Evolutionary conservation across 2,329 filamentous ascomycete species (phyloP).

Genomic region (Aureobasidium pullulans): DNA sequence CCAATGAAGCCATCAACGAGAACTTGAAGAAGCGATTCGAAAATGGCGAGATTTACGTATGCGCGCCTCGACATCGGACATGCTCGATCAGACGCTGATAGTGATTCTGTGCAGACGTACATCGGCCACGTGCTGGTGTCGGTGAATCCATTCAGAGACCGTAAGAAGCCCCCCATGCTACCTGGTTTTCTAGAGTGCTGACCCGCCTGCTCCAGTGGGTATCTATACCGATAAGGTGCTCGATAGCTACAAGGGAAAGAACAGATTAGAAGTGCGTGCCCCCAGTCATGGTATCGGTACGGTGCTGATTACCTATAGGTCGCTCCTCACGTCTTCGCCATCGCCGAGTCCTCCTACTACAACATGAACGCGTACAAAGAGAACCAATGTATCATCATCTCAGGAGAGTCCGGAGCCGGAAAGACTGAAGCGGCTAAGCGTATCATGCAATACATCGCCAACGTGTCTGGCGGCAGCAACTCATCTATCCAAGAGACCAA

Average conservation of each 20-base stretch:
- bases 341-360: slow-evolving; percentile 94
- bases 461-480: slow-evolving; percentile 77
- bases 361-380: slow-evolving; percentile 99
- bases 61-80: not conserved
- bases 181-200: not conserved
- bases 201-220: slow-evolving; percentile 43
- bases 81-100: not conserved
- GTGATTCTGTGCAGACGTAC: slow-evolving; percentile 57
- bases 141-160: slow-evolving; percentile 93
- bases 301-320: slow-evolving; percentile 22
- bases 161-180: not conserved
- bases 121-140: slow-evolving; percentile 99
- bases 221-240: slow-evolving; percentile 96
- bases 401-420: slow-evolving; percentile 93
- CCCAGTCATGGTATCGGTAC: not conserved
- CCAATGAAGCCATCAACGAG: slow-evolving; percentile 98
- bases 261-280: slow-evolving; percentile 64
- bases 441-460: slow-evolving; percentile 99
- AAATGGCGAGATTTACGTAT: slow-evolving; percentile 81
- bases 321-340: slow-evolving; percentile 85
- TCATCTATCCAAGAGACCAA: slow-evolving; percentile 94
- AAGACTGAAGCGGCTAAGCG: slow-evolving; percentile 98
- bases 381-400: slow-evolving; percentile 99
- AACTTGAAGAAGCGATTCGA: slow-evolving; percentile 98
- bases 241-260: slow-evolving; percentile 92